phyloP scores from a whole-genome alignment of 2,329 filamentous ascomycete species.

The Pyrenophora tritici-repentis region DNA sequence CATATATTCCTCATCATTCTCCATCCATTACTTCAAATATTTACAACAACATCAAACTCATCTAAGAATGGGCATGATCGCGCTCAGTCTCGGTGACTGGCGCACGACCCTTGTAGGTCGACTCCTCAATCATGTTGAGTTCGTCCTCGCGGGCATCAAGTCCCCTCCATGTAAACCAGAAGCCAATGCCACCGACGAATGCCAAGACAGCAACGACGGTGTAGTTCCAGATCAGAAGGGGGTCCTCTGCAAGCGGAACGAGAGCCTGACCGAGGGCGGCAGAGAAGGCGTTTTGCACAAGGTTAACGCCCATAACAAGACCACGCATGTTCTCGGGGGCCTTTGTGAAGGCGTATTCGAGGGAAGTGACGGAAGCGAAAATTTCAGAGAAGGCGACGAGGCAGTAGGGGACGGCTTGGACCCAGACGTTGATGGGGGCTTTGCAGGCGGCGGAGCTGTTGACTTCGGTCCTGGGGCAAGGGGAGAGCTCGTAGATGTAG shows the following conservation, averaged over 20 bases:
- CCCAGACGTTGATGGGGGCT: conserved; percentile 68
- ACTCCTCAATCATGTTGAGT: conserved; percentile 64
- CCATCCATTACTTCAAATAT: no score
- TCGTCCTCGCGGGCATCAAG: conserved; percentile 71
- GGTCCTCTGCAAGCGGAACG: conserved; percentile 65
- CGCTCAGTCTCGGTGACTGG: no score
- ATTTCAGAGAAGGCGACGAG: conserved; percentile 63
- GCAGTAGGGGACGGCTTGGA: conserved; percentile 56
- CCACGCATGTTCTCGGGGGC: conserved; percentile 81
- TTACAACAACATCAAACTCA: no score
- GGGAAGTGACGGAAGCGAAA: conserved; percentile 63
- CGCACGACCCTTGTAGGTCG: conserved; percentile 27
- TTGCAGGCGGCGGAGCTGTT: conserved; percentile 59
- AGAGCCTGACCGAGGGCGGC: conserved; percentile 73
- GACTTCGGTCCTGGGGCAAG: conserved; percentile 65
- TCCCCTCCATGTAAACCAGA: conserved; percentile 71
- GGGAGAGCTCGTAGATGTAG: conserved; percentile 67
- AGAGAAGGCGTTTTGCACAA: conserved; percentile 73
- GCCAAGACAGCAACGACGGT: conserved; percentile 65
- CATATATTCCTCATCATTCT: no score
- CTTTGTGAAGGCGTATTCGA: conserved; percentile 79
- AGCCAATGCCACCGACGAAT: conserved; percentile 64
- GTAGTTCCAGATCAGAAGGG: conserved; percentile 75
- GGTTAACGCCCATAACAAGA: conserved; percentile 70
- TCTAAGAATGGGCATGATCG: no score